Evolutionary conservation across 768 basidiomycete species (phyloP), one percentile per base, ranked within the genome.

Genomic region (Boletus speciosus): DNA sequence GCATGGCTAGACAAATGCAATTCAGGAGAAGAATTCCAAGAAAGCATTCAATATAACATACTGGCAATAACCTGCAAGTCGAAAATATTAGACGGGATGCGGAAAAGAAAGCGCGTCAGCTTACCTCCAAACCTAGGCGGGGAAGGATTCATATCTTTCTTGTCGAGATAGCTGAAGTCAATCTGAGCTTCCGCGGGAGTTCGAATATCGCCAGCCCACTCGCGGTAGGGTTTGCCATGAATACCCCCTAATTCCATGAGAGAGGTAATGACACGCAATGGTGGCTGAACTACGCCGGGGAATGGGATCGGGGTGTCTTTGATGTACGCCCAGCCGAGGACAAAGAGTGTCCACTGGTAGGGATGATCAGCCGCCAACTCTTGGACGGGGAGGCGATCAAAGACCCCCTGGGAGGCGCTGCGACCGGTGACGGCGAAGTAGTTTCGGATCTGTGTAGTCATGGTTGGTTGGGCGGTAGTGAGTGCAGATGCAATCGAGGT

Each of bases 71-170:
- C 65, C 65, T 66, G 34, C n/a, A 32, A 36, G 29, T 44, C 23
- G 19, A 40, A 47, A 15, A 9, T 23, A 23, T 40, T 8, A 23
- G 25, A 12, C 31, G 2, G 29, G 19, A 7, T 12, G 41, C 38
- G 10, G 16, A 41, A 39, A 6, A 12, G 25, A 8, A 34, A 25
- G n/a, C 5, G 36, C 12, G 32, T 6, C 5, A 16, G 2, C 49
- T 36, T 53, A 68, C 67, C 63, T 57, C 68, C 63, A 37, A 67
- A 69, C 36, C 66, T 55, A 21, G 62, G 55, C 37, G 67, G 67
- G 21, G 36, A 54, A 29, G 67, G 66, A n/a, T 56, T 46, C 25
- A 51, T 67, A 21, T 69, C 67, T 44, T 67, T 68, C 39, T 52
- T 62, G 45, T 64, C 66, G 0, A 31, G 25, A 35, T 59, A 45